Evolutionary conservation across 805 yeast genomes (phyloP).

Genomic region (Brettanomyces anomalus): DNA sequence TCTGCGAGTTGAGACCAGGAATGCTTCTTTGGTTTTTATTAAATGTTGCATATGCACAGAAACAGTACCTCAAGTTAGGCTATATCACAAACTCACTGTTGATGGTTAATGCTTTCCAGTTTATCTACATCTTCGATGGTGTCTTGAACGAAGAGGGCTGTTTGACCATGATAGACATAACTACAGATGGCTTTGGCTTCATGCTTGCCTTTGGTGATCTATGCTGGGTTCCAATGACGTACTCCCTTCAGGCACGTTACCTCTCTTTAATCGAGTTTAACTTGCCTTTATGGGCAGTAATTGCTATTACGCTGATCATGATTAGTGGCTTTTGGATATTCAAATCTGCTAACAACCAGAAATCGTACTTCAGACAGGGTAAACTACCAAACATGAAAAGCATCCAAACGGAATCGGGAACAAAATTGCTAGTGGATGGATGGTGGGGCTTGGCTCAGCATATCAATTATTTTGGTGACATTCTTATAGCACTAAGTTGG

Average conservation of each 20-base stretch:
- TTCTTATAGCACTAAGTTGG: slow-evolving; percentile 88
- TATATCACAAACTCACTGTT: slow-evolving; percentile 62
- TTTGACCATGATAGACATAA: slow-evolving; percentile 89
- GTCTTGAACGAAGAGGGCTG: slow-evolving; percentile 86
- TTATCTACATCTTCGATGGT: slow-evolving; percentile 83
- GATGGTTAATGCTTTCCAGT: slow-evolving; percentile 61
- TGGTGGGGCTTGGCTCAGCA: slow-evolving; percentile 97
- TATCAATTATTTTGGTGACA: slow-evolving; percentile 92
- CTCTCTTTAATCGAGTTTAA: slow-evolving; percentile 54
- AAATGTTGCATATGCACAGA: slow-evolving; percentile 71
- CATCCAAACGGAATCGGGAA: slow-evolving; percentile 67
- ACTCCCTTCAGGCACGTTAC: slow-evolving; percentile 78
- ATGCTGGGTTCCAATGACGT: slow-evolving; percentile 87
- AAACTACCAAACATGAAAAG: slow-evolving; percentile 57
- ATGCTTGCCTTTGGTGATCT: slow-evolving; percentile 95
- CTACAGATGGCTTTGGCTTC: slow-evolving; percentile 95
- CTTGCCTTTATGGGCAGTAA: slow-evolving; percentile 35
- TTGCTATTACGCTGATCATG: slow-evolving; percentile 37
- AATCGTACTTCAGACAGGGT: slow-evolving; percentile 75
- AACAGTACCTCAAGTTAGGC: slow-evolving; percentile 49
- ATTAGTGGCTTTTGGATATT: slow-evolving; percentile 67
- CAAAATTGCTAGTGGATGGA: slow-evolving; percentile 76
- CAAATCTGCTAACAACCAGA: slow-evolving; percentile 77
- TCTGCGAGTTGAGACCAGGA: slow-evolving; percentile 93
- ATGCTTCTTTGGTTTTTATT: slow-evolving; percentile 77